Evolutionary conservation across 495 filamentous ascomycete genomes (phyloP), one percentile per base, ranked within the genome.

Genomic region (Penicillium paxilli): DNA sequence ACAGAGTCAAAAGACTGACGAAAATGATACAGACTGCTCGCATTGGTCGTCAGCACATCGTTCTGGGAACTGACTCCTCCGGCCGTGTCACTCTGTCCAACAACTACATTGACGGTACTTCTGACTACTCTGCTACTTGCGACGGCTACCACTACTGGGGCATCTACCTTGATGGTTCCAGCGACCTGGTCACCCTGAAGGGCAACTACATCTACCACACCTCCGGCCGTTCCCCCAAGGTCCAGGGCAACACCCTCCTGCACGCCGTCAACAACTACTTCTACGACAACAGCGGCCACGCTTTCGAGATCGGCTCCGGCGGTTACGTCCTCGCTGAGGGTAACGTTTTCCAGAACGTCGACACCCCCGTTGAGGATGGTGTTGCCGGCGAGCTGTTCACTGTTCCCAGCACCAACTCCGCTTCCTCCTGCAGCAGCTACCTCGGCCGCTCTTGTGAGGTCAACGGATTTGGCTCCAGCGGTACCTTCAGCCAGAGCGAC

Each of bases 261-360:
- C 72, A 76, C 58, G 71, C 75, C 12, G 69, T 82, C 58, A 85
- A 84, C 77, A 85, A 84, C 73, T 82, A 83, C 74, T 83, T 71
- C 64, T 73, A 79, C 60, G 68, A 74, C 54, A 77, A 72, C 63
- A 55, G 67, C 33, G 80, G 80, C 26, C 81, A 84, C 61, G 73
- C 76, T 14, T 85, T 85, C 64, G 80, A 84, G 62, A 74, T 82
- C 49, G 73, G 63, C 30, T 60, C 66, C 6, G 79, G 79, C 44
- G 75, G 70, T 41, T 74, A 74, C 57, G 76, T 82, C 40, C 69
- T 85, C 5, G 80, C 77, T 4, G 82, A 84, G 62, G 82, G 82
- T n/a, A 83, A 79, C 59, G 76, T 78, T n/a, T 84, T 85, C 72
- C 72, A 81, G 67, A 77, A 78, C 53, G 75, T 82, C 44, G 47